Evolutionary conservation across 208 protist genomes (phyloP).

Genomic region (Crithidia acanthocephali): DNA sequence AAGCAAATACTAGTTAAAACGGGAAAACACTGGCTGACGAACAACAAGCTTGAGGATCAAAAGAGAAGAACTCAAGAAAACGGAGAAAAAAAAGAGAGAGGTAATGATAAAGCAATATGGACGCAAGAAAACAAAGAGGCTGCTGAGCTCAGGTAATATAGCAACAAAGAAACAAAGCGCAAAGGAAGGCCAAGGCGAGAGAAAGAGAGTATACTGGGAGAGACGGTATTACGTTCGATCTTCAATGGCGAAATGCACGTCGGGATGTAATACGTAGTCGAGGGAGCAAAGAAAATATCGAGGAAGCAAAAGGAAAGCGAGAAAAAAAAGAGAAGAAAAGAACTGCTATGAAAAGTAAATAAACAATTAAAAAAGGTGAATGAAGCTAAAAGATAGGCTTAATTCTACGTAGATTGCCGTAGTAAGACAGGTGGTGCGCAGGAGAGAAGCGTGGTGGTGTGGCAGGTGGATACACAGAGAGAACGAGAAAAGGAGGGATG

Average conservation of each 20-base stretch:
- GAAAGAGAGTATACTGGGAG: not conserved
- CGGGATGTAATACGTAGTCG: not conserved
- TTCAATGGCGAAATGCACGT: not conserved
- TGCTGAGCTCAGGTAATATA: conserved; percentile 5
- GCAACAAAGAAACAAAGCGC: not conserved
- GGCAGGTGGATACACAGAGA: too few species aligned
- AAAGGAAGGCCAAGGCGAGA: not conserved
- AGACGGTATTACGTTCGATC: not conserved
- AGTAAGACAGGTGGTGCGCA: too few species aligned
- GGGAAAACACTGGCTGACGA: too few species aligned
- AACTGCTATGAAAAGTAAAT: too few species aligned
- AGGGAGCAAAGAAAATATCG: too few species aligned
- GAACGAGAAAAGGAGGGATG: too few species aligned
- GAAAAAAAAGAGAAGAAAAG: too few species aligned
- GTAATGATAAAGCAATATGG: not conserved
- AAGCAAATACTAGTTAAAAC: conserved; percentile 1
- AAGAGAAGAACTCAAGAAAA: not conserved
- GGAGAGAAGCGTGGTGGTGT: too few species aligned
- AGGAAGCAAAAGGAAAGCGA: too few species aligned
- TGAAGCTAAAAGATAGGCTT: not conserved
- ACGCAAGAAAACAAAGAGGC: not conserved
- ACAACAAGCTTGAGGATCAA: not conserved
- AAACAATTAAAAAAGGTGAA: not conserved
- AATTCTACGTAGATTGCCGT: not conserved
- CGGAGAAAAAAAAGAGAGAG: not conserved